A percentile compares a stretch with the other conserved stretches of the same genome.
Conservation (phyloP, 2,329 filamentous ascomycete species). For the Coleophoma crateriformis region DNA sequence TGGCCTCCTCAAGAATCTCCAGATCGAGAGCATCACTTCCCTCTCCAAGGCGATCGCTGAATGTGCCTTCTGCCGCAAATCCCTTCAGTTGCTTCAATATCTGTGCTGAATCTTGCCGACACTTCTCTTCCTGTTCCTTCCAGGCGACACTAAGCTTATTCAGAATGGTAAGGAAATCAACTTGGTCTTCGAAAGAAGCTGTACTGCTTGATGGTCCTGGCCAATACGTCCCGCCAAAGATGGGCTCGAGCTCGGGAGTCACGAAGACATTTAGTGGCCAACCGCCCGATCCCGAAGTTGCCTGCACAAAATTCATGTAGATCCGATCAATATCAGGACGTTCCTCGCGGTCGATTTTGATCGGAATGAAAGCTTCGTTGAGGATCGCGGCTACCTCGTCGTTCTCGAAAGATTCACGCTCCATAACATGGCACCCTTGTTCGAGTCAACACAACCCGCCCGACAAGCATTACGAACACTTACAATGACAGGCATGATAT, state of each 20-base stretch:
- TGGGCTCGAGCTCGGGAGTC: conserved; percentile 85
- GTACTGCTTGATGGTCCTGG: conserved; percentile 44
- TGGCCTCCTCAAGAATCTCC: conserved; percentile 87
- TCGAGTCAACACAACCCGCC: conserved; percentile 1
- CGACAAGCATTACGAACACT: conserved; percentile 26
- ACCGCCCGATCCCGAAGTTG: conserved; percentile 81
- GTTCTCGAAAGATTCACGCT: conserved; percentile 85
- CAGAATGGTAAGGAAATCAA: conserved; percentile 80
- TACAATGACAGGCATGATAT: conserved; percentile 93
- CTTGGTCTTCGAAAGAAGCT: conserved; percentile 43
- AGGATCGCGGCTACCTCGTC: conserved; percentile 73
- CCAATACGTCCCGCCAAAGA: conserved; percentile 97
- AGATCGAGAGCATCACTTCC: conserved; percentile 72
- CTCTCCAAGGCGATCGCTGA: conserved; percentile 36
- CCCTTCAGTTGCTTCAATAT: conserved; percentile 76
- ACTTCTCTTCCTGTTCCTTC: conserved; percentile 78
- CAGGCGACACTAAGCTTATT: conserved; percentile 72
- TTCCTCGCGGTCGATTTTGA: conserved; percentile 91
- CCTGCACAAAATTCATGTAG: conserved; percentile 98
- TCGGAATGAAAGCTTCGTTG: conserved; percentile 82
- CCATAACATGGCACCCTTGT: conserved; percentile 82
- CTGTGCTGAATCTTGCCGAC: conserved; percentile 76
- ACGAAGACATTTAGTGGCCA: conserved; percentile 98
- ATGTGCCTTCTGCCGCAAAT: conserved; percentile 83
- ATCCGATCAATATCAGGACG: conserved; percentile 90